Evolutionary conservation across 495 filamentous ascomycete species (phyloP).

Genomic region (Margaritispora aquatica): DNA sequence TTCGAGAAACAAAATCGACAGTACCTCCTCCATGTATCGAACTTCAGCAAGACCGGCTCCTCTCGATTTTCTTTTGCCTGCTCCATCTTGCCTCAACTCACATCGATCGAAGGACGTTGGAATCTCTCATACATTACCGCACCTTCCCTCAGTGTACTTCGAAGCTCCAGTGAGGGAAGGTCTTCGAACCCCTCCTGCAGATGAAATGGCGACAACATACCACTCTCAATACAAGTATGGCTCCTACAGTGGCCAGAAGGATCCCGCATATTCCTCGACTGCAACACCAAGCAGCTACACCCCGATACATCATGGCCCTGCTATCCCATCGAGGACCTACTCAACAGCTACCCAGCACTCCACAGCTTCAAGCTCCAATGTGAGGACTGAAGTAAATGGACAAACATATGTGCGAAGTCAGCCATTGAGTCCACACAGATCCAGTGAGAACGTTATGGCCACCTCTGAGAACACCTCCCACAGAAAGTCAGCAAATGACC

Average conservation of each 20-base stretch:
- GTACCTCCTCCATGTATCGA: conserved; percentile 18
- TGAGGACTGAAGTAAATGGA: conserved; percentile 24
- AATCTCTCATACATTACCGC: neutral
- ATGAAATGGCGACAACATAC: conserved; percentile 41
- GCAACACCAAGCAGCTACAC: conserved; percentile 19
- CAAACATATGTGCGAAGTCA: conserved; percentile 27
- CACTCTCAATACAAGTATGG: conserved; percentile 30
- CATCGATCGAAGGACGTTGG: conserved; percentile 16
- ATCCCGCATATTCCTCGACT: conserved; percentile 21
- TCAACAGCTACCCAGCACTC: conserved; percentile 9
- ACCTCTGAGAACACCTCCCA: conserved; percentile 19
- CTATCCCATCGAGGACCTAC: conserved; percentile 18
- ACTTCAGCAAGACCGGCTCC: conserved; percentile 23
- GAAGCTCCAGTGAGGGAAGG: conserved; percentile 25
- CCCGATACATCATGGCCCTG: neutral
- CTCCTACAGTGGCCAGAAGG: conserved; percentile 32
- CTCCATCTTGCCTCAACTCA: conserved; percentile 10
- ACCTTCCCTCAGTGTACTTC: conserved; percentile 10
- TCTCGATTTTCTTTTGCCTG: conserved; percentile 20
- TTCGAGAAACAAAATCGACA: conserved; percentile 2
- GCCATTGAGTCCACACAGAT: conserved; percentile 12
- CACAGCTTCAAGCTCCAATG: conserved; percentile 8
- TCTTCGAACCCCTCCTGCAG: conserved; percentile 44
- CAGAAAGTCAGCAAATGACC: conserved; percentile 31
- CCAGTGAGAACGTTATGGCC: conserved; percentile 18